A percentile compares a stretch with the other conserved stretches of the same genome.
Conservation (phyloP, 306 rosid species). For the Psophocarpus tetragonolobus region DNA sequence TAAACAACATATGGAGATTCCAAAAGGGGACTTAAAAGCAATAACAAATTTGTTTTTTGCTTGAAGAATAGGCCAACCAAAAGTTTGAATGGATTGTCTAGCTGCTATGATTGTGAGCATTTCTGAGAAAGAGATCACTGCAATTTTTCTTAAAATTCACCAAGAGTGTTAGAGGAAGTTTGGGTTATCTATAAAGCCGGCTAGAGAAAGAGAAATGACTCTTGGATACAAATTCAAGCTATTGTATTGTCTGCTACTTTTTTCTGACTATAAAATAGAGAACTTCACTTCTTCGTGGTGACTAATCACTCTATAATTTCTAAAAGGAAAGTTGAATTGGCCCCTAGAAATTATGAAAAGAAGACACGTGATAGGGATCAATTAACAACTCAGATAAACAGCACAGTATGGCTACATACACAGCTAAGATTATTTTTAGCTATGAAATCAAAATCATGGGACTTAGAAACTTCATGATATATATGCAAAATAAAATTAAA, state of each 20-base stretch:
- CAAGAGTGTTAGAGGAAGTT: not conserved
- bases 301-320: conserved; percentile 18
- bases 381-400: conserved; percentile 29
- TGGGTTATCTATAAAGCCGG: conserved; percentile 18
- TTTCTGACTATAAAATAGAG: conserved; percentile 8
- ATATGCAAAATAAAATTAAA: not conserved
- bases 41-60: conserved; percentile 42
- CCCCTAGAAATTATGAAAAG: conserved; percentile 27
- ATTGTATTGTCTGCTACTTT: conserved; percentile 13
- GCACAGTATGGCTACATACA: not conserved
- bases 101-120: conserved; percentile 48
- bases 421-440: conserved; percentile 10
- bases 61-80: conserved; percentile 43
- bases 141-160: not conserved
- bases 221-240: conserved; percentile 39
- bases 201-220: conserved; percentile 33
- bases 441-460: conserved; percentile 18
- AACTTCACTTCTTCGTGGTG: conserved; percentile 33
- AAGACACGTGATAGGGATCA: conserved; percentile 21
- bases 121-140: conserved; percentile 61
- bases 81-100: conserved; percentile 48
- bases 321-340: conserved; percentile 25
- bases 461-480: not conserved
- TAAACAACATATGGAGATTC: conserved; percentile 36
- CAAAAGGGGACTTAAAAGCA: conserved; percentile 32